Conservation (phyloP, 2,329 filamentous ascomycete species). For the Fusarium mexicanum region DNA sequence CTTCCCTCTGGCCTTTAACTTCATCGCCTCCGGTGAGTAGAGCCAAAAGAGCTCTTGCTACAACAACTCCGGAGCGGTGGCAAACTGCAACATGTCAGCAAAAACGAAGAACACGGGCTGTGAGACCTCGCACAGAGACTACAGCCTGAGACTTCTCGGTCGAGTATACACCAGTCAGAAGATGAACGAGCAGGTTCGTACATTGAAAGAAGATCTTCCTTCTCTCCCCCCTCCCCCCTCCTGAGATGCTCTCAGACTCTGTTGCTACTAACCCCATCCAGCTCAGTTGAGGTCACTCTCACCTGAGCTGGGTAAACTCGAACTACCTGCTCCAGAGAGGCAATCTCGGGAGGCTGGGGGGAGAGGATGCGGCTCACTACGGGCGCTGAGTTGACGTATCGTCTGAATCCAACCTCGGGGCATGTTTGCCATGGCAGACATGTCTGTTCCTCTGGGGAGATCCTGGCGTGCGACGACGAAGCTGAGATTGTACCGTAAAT, state of each 20-base stretch:
- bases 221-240: conserved; percentile 39
- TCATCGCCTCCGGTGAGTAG: conserved; percentile 91
- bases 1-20: conserved; percentile 84
- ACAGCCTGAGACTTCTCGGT: conserved; percentile 13
- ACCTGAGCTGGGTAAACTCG: conserved; percentile 6
- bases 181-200: conserved; percentile 55
- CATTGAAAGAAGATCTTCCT: conserved; percentile 51
- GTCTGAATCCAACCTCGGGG: conserved; percentile 62
- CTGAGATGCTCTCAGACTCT: conserved; percentile 39
- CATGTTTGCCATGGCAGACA: not conserved
- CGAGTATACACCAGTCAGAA: conserved; percentile 33
- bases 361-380: conserved; percentile 78
- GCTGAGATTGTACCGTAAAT: conserved; percentile 95
- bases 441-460: conserved; percentile 49
- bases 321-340: conserved; percentile 37
- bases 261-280: conserved; percentile 40
- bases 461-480: conserved; percentile 62
- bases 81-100: conserved; percentile 53
- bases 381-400: conserved; percentile 75
- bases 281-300: not conserved
- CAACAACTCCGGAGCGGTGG: conserved; percentile 68
- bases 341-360: conserved; percentile 44
- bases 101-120: conserved; percentile 17
- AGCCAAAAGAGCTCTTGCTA: conserved; percentile 43
- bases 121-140: conserved; percentile 1